These are phyloP conservation scores for Vitis hybrid DNA, from an alignment of 177 flowering plant species.

Conservation along the genomic window DNA sequence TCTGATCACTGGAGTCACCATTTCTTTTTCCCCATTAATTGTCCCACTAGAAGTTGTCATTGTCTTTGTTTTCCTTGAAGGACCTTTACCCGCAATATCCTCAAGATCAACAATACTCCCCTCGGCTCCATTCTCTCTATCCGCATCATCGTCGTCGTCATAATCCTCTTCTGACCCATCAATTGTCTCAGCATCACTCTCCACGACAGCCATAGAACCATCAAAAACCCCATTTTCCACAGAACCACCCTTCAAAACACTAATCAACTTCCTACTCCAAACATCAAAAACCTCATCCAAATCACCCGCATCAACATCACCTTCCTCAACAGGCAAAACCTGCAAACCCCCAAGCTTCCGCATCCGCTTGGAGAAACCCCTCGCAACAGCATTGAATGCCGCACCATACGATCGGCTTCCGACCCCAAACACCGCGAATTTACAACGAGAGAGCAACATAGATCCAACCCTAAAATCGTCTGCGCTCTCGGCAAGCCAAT, in stretches of 20 bases:
- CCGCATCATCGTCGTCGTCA: slow-evolving; percentile 37
- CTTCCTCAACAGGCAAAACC: slow-evolving; percentile 60
- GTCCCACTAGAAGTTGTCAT: slow-evolving; percentile 43
- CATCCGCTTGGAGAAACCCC: slow-evolving; percentile 49
- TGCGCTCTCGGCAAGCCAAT: slow-evolving; percentile 84
- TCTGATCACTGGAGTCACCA: slow-evolving; percentile 92
- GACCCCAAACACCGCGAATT: slow-evolving; percentile 86
- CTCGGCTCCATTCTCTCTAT: slow-evolving; percentile 36
- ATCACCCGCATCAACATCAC: slow-evolving; percentile 82
- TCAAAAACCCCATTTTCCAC: slow-evolving; percentile 31
- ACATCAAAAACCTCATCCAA: slow-evolving; percentile 66
- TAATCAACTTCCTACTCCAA: slow-evolving; percentile 62
- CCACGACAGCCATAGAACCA: slow-evolving; percentile 21
- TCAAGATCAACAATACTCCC: slow-evolving; percentile 78
- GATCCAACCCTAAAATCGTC: slow-evolving; percentile 86
- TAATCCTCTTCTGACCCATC: slow-evolving; percentile 20
- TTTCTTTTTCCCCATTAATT: slow-evolving; percentile 57
- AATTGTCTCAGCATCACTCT: slow-evolving; percentile 41
- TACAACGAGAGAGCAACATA: slow-evolving; percentile 53
- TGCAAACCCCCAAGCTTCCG: slow-evolving; percentile 73
- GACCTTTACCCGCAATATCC: slow-evolving; percentile 93
- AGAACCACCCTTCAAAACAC: slow-evolving; percentile 43
- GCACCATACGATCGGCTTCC: slow-evolving; percentile 81
- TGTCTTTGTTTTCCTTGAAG: slow-evolving; percentile 51
- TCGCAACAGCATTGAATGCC: slow-evolving; percentile 68